phyloP scores from a whole-genome alignment of 2,329 filamentous ascomycete species.

The Alternaria metachromatica region DNA sequence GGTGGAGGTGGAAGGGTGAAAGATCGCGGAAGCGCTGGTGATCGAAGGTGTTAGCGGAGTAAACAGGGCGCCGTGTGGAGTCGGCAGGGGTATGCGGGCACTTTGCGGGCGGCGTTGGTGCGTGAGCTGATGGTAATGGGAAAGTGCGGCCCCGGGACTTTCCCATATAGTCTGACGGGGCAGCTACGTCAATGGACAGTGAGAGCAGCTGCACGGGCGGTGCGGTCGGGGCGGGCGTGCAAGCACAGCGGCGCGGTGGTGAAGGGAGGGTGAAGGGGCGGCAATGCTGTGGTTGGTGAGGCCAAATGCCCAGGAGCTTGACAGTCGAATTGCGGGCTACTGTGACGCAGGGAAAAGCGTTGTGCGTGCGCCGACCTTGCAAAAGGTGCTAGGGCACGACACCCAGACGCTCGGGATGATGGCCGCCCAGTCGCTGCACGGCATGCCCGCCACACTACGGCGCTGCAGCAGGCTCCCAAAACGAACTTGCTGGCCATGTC shows the following conservation, averaged over 20 bases:
- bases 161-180: slow-evolving; percentile 31
- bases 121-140: slow-evolving; percentile 19
- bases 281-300: slow-evolving; percentile 11
- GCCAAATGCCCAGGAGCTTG: slow-evolving; percentile 2
- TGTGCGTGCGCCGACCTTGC: slow-evolving; percentile 18
- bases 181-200: slow-evolving; percentile 9
- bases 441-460: slow-evolving; percentile 10
- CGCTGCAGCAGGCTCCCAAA: slow-evolving; percentile 11
- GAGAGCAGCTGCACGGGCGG: slow-evolving; percentile 2
- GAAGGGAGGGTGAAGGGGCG: slow-evolving; percentile 2
- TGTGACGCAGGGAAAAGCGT: slow-evolving; percentile 12
- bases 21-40: slow-evolving; percentile 31
- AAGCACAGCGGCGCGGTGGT: not conserved
- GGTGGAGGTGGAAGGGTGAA: slow-evolving; percentile 15
- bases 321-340: not conserved
- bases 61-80: slow-evolving; percentile 35
- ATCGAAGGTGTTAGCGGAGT: slow-evolving; percentile 31
- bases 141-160: slow-evolving; percentile 16
- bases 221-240: not conserved
- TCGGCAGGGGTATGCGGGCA: slow-evolving; percentile 23
- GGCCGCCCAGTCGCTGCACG: slow-evolving; percentile 20
- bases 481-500: slow-evolving; percentile 7
- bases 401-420: slow-evolving; percentile 24
- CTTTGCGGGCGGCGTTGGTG: slow-evolving; percentile 7
- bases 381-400: slow-evolving; percentile 4